Percentiles rank a stretch among this genome's conserved stretches.
Evolutionary conservation across 345 rosid genomes (phyloP).

Genomic region (Draba incana): DNA sequence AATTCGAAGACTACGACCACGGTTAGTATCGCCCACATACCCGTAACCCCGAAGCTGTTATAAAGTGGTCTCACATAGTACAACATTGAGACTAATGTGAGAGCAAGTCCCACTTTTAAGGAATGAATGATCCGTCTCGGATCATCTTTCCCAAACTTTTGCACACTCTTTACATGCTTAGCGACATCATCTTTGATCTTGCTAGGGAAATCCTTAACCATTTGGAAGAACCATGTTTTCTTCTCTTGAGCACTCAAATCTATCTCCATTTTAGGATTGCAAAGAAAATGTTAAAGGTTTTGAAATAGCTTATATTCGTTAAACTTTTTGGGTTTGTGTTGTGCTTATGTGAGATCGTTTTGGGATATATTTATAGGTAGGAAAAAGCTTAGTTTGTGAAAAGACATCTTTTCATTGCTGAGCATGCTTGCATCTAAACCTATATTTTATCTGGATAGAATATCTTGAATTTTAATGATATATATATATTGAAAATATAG

Average conservation of each 20-base stretch:
- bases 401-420: constrained; percentile 48
- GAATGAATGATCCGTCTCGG: constrained; percentile 81
- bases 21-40: constrained; percentile 91
- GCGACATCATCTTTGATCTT: constrained; percentile 40
- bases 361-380: constrained; percentile 54
- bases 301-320: constrained; percentile 20
- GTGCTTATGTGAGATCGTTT: constrained; percentile 34
- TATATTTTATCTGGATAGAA: constrained; percentile 25
- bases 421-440: constrained; percentile 40
- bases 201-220: constrained; percentile 41
- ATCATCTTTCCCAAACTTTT: constrained; percentile 59
- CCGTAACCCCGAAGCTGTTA: constrained; percentile 64
- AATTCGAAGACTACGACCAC: constrained; percentile 79
- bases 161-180: constrained; percentile 38
- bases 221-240: constrained; percentile 29
- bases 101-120: constrained; percentile 77
- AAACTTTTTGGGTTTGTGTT: constrained; percentile 18
- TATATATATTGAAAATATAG: constrained; percentile 15
- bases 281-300: constrained; percentile 7
- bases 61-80: constrained; percentile 72
- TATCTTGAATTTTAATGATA: constrained; percentile 17
- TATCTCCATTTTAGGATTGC: constrained; percentile 44
- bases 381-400: constrained; percentile 31
- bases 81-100: constrained; percentile 70
- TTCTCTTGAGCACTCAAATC: constrained; percentile 44